Evolutionary conservation across 2,329 filamentous ascomycete species (phyloP).

Genomic region (Xylariaceae sp.): DNA sequence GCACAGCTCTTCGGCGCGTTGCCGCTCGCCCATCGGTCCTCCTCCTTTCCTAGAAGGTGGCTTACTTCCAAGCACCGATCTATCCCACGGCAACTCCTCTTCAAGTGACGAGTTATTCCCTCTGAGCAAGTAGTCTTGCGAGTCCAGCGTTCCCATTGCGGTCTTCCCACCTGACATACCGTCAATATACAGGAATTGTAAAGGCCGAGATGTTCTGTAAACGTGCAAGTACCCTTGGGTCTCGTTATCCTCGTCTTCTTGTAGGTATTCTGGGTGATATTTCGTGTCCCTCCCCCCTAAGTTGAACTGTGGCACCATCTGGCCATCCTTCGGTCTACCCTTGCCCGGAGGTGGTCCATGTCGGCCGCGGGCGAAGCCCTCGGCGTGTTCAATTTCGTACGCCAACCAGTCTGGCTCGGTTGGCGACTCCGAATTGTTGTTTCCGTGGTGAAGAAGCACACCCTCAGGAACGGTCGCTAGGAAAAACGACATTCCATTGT

Average conservation of each 20-base stretch:
- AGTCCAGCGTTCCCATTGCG: constrained; percentile 64
- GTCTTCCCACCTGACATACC: constrained; percentile 70
- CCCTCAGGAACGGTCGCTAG: constrained; percentile 56
- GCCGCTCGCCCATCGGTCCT: constrained; percentile 39
- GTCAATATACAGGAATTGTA: constrained; percentile 68
- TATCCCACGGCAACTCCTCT: background rate
- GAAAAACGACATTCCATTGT: constrained; percentile 67
- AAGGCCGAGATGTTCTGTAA: constrained; percentile 58
- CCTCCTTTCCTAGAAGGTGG: background rate
- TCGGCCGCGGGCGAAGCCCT: constrained; percentile 51
- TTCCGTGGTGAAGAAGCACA: constrained; percentile 62
- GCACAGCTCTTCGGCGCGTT: constrained; percentile 51
- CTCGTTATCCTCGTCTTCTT: background rate
- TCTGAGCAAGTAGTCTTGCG: constrained; percentile 62
- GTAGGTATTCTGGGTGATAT: background rate
- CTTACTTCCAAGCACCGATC: background rate
- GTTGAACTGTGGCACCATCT: background rate
- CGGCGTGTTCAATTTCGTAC: constrained; percentile 65
- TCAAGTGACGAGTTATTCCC: background rate
- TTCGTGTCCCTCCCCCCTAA: background rate
- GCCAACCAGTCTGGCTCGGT: constrained; percentile 62
- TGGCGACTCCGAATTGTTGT: constrained; percentile 42
- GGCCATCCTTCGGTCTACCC: constrained; percentile 2
- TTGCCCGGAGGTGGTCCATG: background rate
- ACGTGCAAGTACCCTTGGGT: constrained; percentile 64